Evolutionary conservation across 306 rosid species (phyloP), one percentile per base, ranked within the genome.

Genomic region (Myrica gale): DNA sequence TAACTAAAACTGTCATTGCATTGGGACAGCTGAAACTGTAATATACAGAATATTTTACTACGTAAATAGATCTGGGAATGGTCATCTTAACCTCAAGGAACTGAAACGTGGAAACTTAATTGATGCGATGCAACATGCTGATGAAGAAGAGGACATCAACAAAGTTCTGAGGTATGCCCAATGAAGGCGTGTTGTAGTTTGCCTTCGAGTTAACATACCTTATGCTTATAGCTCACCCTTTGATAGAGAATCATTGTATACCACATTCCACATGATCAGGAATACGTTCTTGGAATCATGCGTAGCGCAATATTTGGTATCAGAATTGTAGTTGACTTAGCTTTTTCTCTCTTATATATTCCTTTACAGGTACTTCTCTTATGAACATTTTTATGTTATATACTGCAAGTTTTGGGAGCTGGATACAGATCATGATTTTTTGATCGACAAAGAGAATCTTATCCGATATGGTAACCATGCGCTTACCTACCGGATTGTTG

Each of bases 401-500:
- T 96, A 96, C 90, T 96, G 99, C 89, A 96, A 96, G 86, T 96
- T 96, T 80, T 96, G 99, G 99, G 99, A 96, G 94, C 91, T 96
- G 92, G 99, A 96, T 82, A 83, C 93, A 44, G 99, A 96, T 81
- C 99, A 92, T 75, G 99, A 96, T 84, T 96, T 96, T 86, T 78
- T 96, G 89, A 92, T 96, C 76, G 97, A 96, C 87, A 96, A 92
- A 78, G 99, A 96, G 85, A 96, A 96, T 79, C 96, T 96, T 75
- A 92, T 92, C 84, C 88, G 97, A 92, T 96, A 92, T 88, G 98
- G 99, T 75, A 96, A 96, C 88, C 97, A 96, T 41, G 98, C 99
- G 0, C 99, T 96, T 79, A 96, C 99, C 76, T 96, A 96, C 83
- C 88, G 98, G 77, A 96, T 96, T 82, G 99, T 92, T 69, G 99